Conservation (phyloP, 345 rosid species). For the Eucalyptus sp. region DNA sequence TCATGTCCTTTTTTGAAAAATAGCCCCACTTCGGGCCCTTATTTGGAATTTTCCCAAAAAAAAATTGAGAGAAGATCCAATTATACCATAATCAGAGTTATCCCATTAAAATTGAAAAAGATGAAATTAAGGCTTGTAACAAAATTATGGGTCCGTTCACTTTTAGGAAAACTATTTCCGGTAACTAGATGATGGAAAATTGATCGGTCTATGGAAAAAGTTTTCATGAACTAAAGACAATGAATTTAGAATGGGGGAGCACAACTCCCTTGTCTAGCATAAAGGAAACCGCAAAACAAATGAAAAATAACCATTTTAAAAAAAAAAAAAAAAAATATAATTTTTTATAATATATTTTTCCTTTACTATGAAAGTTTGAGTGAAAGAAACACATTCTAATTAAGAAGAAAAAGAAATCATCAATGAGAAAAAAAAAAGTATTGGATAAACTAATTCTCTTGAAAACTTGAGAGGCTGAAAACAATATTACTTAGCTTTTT, state of each 20-base stretch:
- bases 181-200: not conserved
- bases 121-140: not conserved
- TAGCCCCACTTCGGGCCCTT: accelerated
- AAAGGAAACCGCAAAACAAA: not conserved
- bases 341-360: not conserved
- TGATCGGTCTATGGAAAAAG: accelerated
- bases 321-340: not conserved
- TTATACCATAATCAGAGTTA: not conserved
- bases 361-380: not conserved
- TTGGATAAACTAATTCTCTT: not conserved
- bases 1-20: accelerated
- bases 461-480: not conserved
- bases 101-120: not conserved
- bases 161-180: not conserved
- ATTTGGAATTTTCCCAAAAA: accelerated
- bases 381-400: not conserved
- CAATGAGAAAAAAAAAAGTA: not conserved
- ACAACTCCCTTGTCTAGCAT: not conserved
- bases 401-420: not conserved
- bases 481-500: not conserved
- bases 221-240: not conserved
- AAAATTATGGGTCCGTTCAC: not conserved
- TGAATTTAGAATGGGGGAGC: not conserved
- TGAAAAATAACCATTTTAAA: not conserved
- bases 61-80: not conserved